A percentile compares a stretch with the other conserved stretches of the same genome.
phyloP scores from a whole-genome alignment of 306 rosid species.

The Citrullus mucosospermus region DNA sequence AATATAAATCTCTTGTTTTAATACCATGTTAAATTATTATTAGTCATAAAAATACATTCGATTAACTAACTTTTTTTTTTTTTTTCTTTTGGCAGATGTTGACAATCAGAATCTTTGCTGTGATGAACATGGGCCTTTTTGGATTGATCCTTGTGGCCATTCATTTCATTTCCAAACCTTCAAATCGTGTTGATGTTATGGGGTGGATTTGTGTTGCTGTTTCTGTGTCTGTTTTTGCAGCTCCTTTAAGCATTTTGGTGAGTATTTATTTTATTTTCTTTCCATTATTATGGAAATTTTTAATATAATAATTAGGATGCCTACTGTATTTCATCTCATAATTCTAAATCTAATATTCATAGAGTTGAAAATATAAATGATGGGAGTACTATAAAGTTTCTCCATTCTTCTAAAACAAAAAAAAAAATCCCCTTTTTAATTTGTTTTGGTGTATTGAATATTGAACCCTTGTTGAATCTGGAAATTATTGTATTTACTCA shows the following conservation, averaged over 20 bases:
- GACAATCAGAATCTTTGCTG: slow-evolving; percentile 36
- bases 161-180: slow-evolving; percentile 21
- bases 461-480: neutral
- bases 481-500: neutral
- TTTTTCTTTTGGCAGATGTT: slow-evolving; percentile 19
- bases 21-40: neutral
- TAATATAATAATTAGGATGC: neutral
- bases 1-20: neutral
- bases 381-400: neutral
- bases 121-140: slow-evolving; percentile 49
- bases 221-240: slow-evolving; percentile 60
- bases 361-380: neutral
- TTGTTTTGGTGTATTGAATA: too few relatives aligned
- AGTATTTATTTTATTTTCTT: slow-evolving; percentile 1
- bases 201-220: slow-evolving; percentile 74
- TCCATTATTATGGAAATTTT: neutral
- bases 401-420: neutral
- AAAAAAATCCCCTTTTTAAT: too few relatives aligned
- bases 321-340: neutral
- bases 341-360: neutral
- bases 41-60: too few relatives aligned
- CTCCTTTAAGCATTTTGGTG: slow-evolving; percentile 78
- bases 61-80: neutral
- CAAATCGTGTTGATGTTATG: slow-evolving; percentile 33
- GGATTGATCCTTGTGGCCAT: slow-evolving; percentile 33